Base-by-base conservation (phyloP, 192 early-diverging fungal species). In the Umbelopsis isabellina region DNA sequence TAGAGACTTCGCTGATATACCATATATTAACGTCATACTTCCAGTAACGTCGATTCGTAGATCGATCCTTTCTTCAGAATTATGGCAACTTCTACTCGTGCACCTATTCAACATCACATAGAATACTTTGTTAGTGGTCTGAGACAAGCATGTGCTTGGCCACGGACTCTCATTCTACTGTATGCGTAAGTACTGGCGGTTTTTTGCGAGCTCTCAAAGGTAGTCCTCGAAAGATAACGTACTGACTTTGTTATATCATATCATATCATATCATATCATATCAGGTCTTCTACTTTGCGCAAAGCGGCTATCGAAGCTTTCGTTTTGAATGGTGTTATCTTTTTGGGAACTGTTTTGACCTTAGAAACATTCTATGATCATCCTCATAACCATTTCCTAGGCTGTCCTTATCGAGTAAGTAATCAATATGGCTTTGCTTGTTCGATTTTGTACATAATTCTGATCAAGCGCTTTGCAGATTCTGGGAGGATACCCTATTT, bases 401-500 rank as follows among this genome's bases (percentile, higher is more conserved):
- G 76, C 3, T 77, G 71, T 44, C 41, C 71, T 18, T 77, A 77
- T 55, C 47, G 71, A 25, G 76, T 77, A 66, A 66, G 68, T 47
- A 16, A 48, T 13, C 13, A 35, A 4, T 41, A 41, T 41, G 37
- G 37, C 10, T 6, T 41, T 41, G 6, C 10, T 41, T 41, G 37
- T 10, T 41, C 37, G 37, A 41, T 41, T 41, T 41, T 41, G 37
- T 30, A 30, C 37, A 6, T 41, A 9, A 4, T 5, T 41, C 37
- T 41, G 37, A 41, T 10, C 30, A 10, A 61, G 12, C 49, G 10
- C 21, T 11, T 23, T 18, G 16, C 21, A 78, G 76, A 65, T 48
- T 10, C 52, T 78, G n/a, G 50, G 49, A n/a, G 76, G 76, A 4
- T 78, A 69, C 55, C 76, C 76, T 3, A 16, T 78, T 16, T 78